A percentile compares a stretch with the other conserved stretches of the same genome.
These are phyloP conservation scores for Thozetella sp. DNA, from an alignment of 495 filamentous ascomycete genomes.

Conservation along the genomic window DNA sequence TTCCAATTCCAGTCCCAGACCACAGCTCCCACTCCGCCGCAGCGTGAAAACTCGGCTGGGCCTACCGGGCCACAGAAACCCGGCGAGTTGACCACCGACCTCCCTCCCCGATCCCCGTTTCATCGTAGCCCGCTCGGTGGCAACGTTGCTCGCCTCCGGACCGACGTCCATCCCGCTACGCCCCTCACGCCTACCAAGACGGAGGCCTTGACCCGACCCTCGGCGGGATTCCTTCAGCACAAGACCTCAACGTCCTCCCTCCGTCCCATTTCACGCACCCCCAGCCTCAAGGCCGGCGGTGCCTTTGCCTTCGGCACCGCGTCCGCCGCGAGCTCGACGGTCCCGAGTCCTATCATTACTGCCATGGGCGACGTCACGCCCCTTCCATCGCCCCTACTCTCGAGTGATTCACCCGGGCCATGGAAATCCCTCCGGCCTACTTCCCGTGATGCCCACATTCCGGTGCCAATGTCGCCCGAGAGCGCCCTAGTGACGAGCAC, in stretches of 20 bases:
- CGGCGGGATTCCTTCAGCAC: conserved; percentile 30
- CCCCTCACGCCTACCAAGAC: conserved; percentile 23
- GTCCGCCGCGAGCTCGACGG: conserved; percentile 43
- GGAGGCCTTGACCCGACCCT: conserved; percentile 18
- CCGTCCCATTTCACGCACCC: conserved; percentile 44
- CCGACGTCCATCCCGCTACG: conserved; percentile 26
- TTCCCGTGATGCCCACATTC: conserved; percentile 31
- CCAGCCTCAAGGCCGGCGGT: conserved; percentile 43
- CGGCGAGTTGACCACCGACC: conserved; percentile 12
- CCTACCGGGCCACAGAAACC: conserved; percentile 5
- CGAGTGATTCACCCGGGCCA: conserved; percentile 70
- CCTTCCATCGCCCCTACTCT: conserved; percentile 83
- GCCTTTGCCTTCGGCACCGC: conserved; percentile 30
- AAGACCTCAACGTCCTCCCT: conserved; percentile 42
- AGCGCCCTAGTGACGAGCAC: conserved; percentile 44
- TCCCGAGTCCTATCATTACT: conserved; percentile 66
- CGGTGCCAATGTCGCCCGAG: conserved; percentile 34
- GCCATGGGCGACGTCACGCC: conserved; percentile 92
- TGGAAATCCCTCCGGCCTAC: conserved; percentile 57
- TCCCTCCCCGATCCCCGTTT: conserved; percentile 13
- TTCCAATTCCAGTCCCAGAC: conserved; percentile 32
- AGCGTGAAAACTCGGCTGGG: conserved; percentile 4
- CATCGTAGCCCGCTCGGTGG: conserved; percentile 17
- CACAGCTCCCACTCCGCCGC: conserved; percentile 32
- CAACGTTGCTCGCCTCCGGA: conserved; percentile 30